These are phyloP conservation scores for Daldinia childiae DNA, from an alignment of 495 filamentous ascomycete species.

Conservation along the genomic window DNA sequence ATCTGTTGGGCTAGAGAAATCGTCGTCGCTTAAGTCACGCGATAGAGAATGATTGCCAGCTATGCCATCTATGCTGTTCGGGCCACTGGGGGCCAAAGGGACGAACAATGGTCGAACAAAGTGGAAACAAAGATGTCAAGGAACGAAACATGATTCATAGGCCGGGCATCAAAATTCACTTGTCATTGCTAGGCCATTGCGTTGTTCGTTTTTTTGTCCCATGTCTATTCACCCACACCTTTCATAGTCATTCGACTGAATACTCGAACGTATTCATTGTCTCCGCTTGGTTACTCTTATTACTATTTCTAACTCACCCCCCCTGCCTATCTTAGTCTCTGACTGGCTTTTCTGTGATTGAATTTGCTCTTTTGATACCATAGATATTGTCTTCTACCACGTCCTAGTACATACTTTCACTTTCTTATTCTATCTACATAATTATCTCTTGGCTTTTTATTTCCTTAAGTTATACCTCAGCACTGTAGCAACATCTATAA, in stretches of 20 bases:
- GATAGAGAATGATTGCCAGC: slow-evolving; percentile 19
- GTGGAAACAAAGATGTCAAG: slow-evolving; percentile 43
- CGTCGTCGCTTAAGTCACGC: slow-evolving; percentile 24
- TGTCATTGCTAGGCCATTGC: slow-evolving; percentile 8
- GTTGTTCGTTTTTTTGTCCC: slow-evolving; percentile 20
- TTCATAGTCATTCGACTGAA: slow-evolving; percentile 29
- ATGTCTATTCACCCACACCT: slow-evolving; percentile 25
- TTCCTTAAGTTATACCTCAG: neutral
- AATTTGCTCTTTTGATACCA: slow-evolving; percentile 22
- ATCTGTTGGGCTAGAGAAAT: slow-evolving; percentile 42
- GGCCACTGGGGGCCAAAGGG: slow-evolving; percentile 24
- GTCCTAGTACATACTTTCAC: slow-evolving; percentile 15
- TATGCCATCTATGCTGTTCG: slow-evolving; percentile 2
- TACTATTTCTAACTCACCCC: slow-evolving; percentile 41
- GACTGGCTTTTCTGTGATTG: slow-evolving; percentile 34
- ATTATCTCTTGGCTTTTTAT: slow-evolving; percentile 18
- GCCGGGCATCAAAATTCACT: slow-evolving; percentile 4
- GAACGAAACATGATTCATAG: slow-evolving; percentile 29
- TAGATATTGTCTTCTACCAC: slow-evolving; percentile 22
- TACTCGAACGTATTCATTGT: slow-evolving; percentile 38
- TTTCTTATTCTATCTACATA: slow-evolving; percentile 4
- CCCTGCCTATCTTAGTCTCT: slow-evolving; percentile 19
- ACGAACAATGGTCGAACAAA: slow-evolving; percentile 39
- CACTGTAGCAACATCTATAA: neutral
- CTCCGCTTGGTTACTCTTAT: slow-evolving; percentile 25